phyloP scores from a whole-genome alignment of 306 rosid species.

The Prunus salicina region DNA sequence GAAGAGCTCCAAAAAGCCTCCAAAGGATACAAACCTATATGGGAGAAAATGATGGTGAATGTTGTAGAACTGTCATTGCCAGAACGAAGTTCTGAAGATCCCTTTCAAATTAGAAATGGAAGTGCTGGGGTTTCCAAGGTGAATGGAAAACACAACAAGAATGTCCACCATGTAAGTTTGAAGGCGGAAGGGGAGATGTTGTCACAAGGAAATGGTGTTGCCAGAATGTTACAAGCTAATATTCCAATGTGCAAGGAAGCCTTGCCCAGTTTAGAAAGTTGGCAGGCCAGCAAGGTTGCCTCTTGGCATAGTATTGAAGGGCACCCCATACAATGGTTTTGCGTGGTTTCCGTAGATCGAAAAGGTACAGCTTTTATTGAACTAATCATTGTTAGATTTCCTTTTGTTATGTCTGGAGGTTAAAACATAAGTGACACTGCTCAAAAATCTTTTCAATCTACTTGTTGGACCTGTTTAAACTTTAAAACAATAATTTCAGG shows the following conservation, averaged over 20 bases:
- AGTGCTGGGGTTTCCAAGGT: slow-evolving; percentile 69
- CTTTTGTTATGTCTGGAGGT: background rate
- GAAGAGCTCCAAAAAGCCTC: slow-evolving; percentile 51
- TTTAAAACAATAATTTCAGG: slow-evolving; percentile 52
- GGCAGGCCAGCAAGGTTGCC: slow-evolving; percentile 81
- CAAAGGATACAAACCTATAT: slow-evolving; percentile 45
- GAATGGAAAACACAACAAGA: slow-evolving; percentile 82
- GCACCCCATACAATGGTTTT: slow-evolving; percentile 85
- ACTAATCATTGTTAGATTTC: background rate
- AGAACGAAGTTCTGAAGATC: slow-evolving; percentile 31
- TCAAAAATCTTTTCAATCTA: background rate
- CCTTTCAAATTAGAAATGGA: slow-evolving; percentile 48
- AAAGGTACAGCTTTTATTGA: slow-evolving; percentile 52
- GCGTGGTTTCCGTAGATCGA: slow-evolving; percentile 77
- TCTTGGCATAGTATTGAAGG: slow-evolving; percentile 91
- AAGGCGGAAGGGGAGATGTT: slow-evolving; percentile 60
- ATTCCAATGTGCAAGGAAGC: slow-evolving; percentile 76
- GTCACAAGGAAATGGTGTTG: slow-evolving; percentile 59
- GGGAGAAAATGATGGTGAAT: slow-evolving; percentile 48
- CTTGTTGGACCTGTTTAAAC: background rate
- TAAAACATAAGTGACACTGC: background rate
- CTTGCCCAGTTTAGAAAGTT: slow-evolving; percentile 89
- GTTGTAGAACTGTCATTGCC: slow-evolving; percentile 52
- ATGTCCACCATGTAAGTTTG: slow-evolving; percentile 51
- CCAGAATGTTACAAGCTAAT: slow-evolving; percentile 58